These are phyloP conservation scores for Cryomyces antarcticus DNA, from an alignment of 495 filamentous ascomycete species.

Conservation along the genomic window DNA sequence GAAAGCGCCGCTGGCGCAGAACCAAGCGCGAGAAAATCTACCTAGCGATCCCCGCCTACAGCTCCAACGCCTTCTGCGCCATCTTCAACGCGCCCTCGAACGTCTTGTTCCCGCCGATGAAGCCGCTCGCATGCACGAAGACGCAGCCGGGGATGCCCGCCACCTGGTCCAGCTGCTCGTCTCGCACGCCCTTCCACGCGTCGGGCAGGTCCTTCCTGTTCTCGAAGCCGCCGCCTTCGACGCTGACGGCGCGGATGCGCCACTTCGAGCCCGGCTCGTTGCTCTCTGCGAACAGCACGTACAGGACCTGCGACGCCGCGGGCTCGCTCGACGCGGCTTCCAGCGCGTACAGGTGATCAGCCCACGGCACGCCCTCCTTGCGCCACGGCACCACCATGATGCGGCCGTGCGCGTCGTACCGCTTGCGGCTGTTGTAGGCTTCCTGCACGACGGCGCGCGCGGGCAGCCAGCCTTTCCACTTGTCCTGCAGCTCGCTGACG, in stretches of 20 bases:
- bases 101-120: slow-evolving; percentile 86
- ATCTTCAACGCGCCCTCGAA: slow-evolving; percentile 77
- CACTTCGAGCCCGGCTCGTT: slow-evolving; percentile 51
- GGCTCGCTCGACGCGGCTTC: slow-evolving; percentile 34
- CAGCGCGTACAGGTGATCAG: slow-evolving; percentile 80
- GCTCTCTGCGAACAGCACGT: slow-evolving; percentile 85
- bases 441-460: slow-evolving; percentile 56
- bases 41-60: no score
- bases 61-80: slow-evolving; percentile 51
- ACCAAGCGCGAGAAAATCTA: no score
- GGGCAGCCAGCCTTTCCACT: slow-evolving; percentile 61
- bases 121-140: slow-evolving; percentile 86
- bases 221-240: slow-evolving; percentile 62
- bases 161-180: slow-evolving; percentile 58
- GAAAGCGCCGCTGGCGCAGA: no score
- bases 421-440: slow-evolving; percentile 42
- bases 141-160: slow-evolving; percentile 56
- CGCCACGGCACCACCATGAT: slow-evolving; percentile 60
- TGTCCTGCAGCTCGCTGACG: slow-evolving; percentile 50
- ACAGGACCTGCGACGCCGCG: slow-evolving; percentile 42
- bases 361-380: slow-evolving; percentile 56
- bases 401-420: slow-evolving; percentile 51
- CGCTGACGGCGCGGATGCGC: slow-evolving; percentile 78
- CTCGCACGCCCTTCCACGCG: slow-evolving; percentile 73
- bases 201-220: slow-evolving; percentile 81